Evolutionary conservation across 2,329 filamentous ascomycete species (phyloP), one percentile per base, ranked within the genome.

Genomic region (Zymoseptoria crescenta): DNA sequence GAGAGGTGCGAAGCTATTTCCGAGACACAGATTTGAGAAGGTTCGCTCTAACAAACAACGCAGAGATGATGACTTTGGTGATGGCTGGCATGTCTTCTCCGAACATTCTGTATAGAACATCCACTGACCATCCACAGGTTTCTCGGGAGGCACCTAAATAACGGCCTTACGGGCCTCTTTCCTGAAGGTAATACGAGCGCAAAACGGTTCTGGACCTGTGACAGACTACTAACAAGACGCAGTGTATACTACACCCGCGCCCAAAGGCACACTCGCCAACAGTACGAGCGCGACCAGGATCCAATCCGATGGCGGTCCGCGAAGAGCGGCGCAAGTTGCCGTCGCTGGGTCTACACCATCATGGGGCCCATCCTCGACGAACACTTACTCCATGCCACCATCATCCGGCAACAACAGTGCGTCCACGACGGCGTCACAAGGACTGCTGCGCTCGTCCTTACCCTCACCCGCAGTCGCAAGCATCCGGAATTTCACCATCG

Each of bases 11-110:
- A 24, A 52, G 24, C 51, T 52, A n/a, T 24, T 28, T 19, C 24
- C 21, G 24, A 29, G 20, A 9, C 24, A 27, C 27, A 52, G 20
- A 8, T 52, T 1, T 27, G 51, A 52, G 13, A 45, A 16, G n/a
- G 16, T 45, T 45, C 13, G 29, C 51, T 52, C 51, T 52, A 52
- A 52, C 51, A 29, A 58, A 49, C 21, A 41, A 27, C 48, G 28
- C 49, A 66, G 64, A 69, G 89, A 94, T 72, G 89, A 94, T 73
- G 89, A 94, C 72, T 95, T 94, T 73, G 88, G 88, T 62, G 89
- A 95, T 74, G 89, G 90, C 56, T 72, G 70, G 64, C 60, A 60
- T 27, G 61, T 49, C 20, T 88, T 48, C 48, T 55, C 35, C 10
- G 16, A 16, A 1, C 4, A 5, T 16, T 2, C 16, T 16, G 13